Base-by-base conservation (phyloP, 176 grass and related monocot species). In the Oryza brachyantha region DNA sequence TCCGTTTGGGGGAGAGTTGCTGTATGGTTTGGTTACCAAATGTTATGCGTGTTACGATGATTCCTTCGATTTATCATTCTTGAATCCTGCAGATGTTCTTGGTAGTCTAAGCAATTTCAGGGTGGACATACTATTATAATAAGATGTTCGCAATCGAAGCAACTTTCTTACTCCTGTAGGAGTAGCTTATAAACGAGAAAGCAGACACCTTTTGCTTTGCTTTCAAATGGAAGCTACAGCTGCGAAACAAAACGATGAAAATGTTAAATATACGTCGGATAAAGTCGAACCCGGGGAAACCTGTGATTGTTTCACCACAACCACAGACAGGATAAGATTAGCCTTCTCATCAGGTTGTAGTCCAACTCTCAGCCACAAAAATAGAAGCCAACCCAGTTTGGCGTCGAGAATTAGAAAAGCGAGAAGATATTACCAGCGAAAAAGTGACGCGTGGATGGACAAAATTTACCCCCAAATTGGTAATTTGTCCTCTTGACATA, bases 401-500 rank as follows among this genome's bases (percentile, higher is more conserved):
- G n/a, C 27, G 28, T 58, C 0, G 61, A 25, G 50, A 29, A 25
- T 22, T 70, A 19, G 1, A 82, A 13, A 2, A 3, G 29, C 70
- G 61, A 64, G 42, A 13, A 5, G 43, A 46, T 16, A 16, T 28
- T 3, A 29, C 12, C 21, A 45, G 21, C 13, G 10, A 7, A 10
- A 4, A 11, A n/a, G 17, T n/a, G 32, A n/a, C 31, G 69, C 31
- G 13, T 19, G 48, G 81, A 83, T 83, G 48, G 81, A 83, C 10
- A 76, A 35, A 59, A 43, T 69, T 43, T 11, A 27, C 16, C 13
- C 27, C 48, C 5, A 52, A n/a, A 21, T 52, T 21, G 17, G 17
- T 19, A 41, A 31, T 24, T 37, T 68, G 50, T 39, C 14, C 46
- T 74, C n/a, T 5, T 31, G n/a, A 64, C 11, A 2, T 21, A 42